Evolutionary conservation across 306 rosid genomes (phyloP), one percentile per base, ranked within the genome.

Genomic region (Cicer bijugum): DNA sequence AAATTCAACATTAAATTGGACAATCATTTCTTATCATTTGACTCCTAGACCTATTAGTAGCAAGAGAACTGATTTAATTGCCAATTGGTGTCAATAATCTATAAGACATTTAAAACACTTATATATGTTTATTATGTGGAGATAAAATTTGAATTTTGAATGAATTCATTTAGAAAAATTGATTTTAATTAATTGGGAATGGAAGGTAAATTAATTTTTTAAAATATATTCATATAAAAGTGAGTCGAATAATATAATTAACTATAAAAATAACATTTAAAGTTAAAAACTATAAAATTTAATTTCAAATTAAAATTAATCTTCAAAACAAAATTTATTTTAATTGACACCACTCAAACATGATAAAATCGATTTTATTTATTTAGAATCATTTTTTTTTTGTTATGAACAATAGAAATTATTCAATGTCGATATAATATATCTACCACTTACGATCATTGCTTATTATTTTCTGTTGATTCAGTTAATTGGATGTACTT

Each of bases 381-480:
- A 4, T 28, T 3, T 28, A 28, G 33, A 28, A 28, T 28, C 33
- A 58, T 79, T 71, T 76, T 45, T 45, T 16, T 16, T 28, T 53
- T 51, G 3, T 47, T 74, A 72, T 84, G 16, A 38, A 67, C 37
- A 75, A 65, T 58, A 52, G 55, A 45, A 51, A 12, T 61, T 48
- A 9, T 53, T 67, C 23, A 70, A 75, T 63, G 75, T 69, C 62
- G 14, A 73, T 77, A 59, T 72, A 66, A 50, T 58, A 72, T 56
- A 66, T 61, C 46, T 69, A 70, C 75, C 75, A 83, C 81, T 69
- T 47, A 81, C 52, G 42, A 65, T 80, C 77, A 82, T 71, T 45
- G 77, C 74, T 47, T 45, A 57, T 65, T 72, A 60, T 85, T 85
- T 82, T 84, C 82, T 76, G 82, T 80, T 84, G 78, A 82, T 82